phyloP scores from a whole-genome alignment of 139 green algal genomes.

The Chlorella sp. region DNA sequence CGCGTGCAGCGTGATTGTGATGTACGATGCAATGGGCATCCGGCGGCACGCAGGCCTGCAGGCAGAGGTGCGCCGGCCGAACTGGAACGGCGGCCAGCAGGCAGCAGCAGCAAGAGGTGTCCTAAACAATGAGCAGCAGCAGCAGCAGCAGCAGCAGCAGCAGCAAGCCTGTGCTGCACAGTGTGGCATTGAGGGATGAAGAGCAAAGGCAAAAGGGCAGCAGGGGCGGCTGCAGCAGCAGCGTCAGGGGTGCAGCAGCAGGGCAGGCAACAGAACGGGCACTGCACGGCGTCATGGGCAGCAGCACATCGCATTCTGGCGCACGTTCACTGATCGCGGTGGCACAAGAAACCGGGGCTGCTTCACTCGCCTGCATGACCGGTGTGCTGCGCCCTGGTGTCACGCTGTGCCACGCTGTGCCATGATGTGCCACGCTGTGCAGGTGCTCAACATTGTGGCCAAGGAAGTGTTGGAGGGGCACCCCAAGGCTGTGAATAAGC shows the following conservation, averaged over 20 bases:
- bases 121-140: too few species aligned
- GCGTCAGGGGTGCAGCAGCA: too few species aligned
- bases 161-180: not conserved
- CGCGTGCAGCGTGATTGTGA: constrained; percentile 81
- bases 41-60: constrained; percentile 86
- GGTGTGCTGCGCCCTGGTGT: not conserved
- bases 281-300: too few species aligned
- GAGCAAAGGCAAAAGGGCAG: not conserved
- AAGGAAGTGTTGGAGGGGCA: constrained; percentile 80
- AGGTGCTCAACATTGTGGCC: constrained; percentile 94
- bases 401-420: not conserved
- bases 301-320: too few species aligned
- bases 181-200: too few species aligned
- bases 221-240: too few species aligned
- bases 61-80: constrained; percentile 14
- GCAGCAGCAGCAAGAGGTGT: too few species aligned
- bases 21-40: constrained; percentile 99
- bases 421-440: constrained; percentile 30
- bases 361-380: too few species aligned
- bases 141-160: not conserved
- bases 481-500: constrained; percentile 75
- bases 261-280: too few species aligned
- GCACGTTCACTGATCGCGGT: too few species aligned
- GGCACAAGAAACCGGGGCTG: too few species aligned
- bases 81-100: too few species aligned